phyloP scores from a whole-genome alignment of 192 early-diverging fungal genomes.

The Spizellomyces sp. region DNA sequence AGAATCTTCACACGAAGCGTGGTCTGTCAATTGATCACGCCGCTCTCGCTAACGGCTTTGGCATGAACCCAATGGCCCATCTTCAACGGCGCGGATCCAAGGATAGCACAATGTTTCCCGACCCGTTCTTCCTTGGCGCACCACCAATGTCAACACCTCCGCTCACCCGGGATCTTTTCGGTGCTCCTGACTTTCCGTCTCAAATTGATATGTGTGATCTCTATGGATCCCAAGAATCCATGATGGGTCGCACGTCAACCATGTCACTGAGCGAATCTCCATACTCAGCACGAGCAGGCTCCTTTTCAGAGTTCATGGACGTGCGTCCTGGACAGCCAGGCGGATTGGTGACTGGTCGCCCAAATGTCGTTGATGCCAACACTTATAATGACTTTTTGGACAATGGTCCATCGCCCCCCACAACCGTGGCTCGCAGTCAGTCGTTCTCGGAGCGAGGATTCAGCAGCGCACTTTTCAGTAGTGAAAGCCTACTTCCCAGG shows the following conservation, averaged over 20 bases:
- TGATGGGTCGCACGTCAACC: background rate
- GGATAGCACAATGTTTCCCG: slow-evolving; percentile 10
- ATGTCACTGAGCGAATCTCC: slow-evolving; percentile 14
- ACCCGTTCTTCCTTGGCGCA: slow-evolving; percentile 27
- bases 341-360: slow-evolving; percentile 7
- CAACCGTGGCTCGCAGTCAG: slow-evolving; percentile 26
- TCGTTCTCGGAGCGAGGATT: slow-evolving; percentile 45
- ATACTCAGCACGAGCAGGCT: background rate
- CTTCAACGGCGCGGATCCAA: slow-evolving; percentile 32
- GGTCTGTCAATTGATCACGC: slow-evolving; percentile 47
- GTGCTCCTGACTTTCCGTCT: slow-evolving; percentile 14
- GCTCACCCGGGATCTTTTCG: slow-evolving; percentile 23
- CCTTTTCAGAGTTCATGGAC: slow-evolving; percentile 25
- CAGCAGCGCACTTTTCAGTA: slow-evolving; percentile 53
- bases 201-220: slow-evolving; percentile 24
- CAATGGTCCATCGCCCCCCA: slow-evolving; percentile 4
- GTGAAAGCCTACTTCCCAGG: slow-evolving; percentile 42
- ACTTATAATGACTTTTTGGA: slow-evolving; percentile 31
- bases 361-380: slow-evolving; percentile 1
- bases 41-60: slow-evolving; percentile 5
- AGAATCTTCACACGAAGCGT: slow-evolving; percentile 94
- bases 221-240: slow-evolving; percentile 3
- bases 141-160: slow-evolving; percentile 17
- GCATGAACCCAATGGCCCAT: slow-evolving; percentile 25
- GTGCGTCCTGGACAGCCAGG: background rate